Percentiles rank a stretch among this genome's conserved stretches.
These are phyloP conservation scores for Candida stauntonica DNA, from an alignment of 805 yeast species.

Conservation along the genomic window DNA sequence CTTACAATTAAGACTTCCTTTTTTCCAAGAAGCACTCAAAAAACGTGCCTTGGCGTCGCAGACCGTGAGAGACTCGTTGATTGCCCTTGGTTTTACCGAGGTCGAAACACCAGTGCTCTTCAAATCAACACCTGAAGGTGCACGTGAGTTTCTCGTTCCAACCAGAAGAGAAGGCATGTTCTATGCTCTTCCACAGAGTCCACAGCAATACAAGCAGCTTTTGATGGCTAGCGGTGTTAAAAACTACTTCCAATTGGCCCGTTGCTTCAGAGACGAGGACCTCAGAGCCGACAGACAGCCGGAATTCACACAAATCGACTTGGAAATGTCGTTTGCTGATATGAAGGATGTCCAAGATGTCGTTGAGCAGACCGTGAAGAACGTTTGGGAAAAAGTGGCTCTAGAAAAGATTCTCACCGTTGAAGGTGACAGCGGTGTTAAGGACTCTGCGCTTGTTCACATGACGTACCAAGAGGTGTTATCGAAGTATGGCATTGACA, in stretches of 20 bases:
- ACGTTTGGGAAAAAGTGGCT: conserved; percentile 51
- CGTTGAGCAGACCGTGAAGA: conserved; percentile 52
- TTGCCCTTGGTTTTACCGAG: conserved; percentile 56
- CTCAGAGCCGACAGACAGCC: conserved; percentile 94
- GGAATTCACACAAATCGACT: conserved; percentile 94
- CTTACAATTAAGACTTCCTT: conserved; percentile 65
- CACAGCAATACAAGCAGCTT: conserved; percentile 94
- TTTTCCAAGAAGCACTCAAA: conserved; percentile 51
- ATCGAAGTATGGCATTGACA: conserved; percentile 79
- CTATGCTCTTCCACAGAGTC: conserved; percentile 95
- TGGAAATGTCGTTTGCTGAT: conserved; percentile 85
- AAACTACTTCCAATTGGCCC: conserved; percentile 84
- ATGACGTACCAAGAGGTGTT: conserved; percentile 69
- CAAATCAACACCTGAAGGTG: conserved; percentile 98
- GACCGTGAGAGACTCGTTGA: conserved; percentile 40
- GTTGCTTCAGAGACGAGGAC: conserved; percentile 95
- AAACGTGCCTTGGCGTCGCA: conserved; percentile 53
- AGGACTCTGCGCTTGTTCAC: conserved; percentile 32
- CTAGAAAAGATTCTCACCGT: conserved; percentile 26
- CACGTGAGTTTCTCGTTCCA: conserved; percentile 92
- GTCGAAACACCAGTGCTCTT: conserved; percentile 90
- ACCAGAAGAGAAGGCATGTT: conserved; percentile 59
- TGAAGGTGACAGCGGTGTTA: conserved; percentile 12
- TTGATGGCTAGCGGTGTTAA: conserved; percentile 92
- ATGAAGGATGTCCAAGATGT: conserved; percentile 62